Evolutionary conservation across 306 rosid genomes (phyloP), one percentile per base, ranked within the genome.

Genomic region (Castanea mollissima): DNA sequence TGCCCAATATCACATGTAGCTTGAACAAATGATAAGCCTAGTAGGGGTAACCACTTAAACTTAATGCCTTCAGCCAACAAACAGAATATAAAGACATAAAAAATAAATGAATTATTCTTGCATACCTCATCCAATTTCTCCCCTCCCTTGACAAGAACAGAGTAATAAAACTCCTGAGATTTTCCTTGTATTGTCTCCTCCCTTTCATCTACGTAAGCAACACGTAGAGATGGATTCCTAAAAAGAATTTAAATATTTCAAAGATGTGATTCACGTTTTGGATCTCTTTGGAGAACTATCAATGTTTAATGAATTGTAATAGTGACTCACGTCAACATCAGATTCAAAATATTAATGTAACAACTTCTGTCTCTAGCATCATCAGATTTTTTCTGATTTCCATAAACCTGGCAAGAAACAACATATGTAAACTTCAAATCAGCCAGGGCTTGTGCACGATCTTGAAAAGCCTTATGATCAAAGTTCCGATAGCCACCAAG

Each of bases 111-210:
- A 55, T 10, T 46, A 34, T 75, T 78, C 76, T 54, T 73, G 29
- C 82, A 32, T 95, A 95, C 99, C 99, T 95, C 94, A 80, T 95
- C 99, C 71, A 88, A 86, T 85, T 87, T 93, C 69, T 93, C 92
- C 69, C 92, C 94, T 79, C 99, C 99, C 90, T 95, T 95, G 86
- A 95, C 93, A 79, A 95, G 92, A 87, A 95, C 98, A 55, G 99
- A 95, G 80, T 64, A 93, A 80, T 89, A 86, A 27, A 74, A 41
- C 81, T 89, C 90, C 74, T 86, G 87, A 51, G 80, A 14, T 84
- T 76, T 86, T 79, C 88, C 89, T 51, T 64, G 74, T 80, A 81
- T 84, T 19, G 88, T 57, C 71, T 87, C 90, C 80, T 91, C 99
- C 58, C 82, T 74, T 88, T 86, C 92, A 87, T 95, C 99, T 51